These are phyloP conservation scores for Hygrophila difformis DNA, from an alignment of 257 asterid species.

Conservation along the genomic window DNA sequence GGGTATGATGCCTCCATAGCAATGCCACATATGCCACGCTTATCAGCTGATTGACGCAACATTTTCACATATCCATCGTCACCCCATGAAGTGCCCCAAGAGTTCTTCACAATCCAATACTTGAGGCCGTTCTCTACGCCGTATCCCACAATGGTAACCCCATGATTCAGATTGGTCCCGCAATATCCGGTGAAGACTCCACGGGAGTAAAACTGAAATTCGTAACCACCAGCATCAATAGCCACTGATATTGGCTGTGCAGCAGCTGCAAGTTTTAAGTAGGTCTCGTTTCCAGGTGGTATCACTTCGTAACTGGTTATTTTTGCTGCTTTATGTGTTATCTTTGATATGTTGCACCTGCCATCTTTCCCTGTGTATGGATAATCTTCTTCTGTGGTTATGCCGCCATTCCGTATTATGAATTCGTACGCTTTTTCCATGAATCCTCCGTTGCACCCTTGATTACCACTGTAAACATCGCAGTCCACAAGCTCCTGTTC, in stretches of 20 bases:
- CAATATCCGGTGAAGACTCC: slow-evolving; percentile 47
- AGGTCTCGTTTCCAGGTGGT: slow-evolving; percentile 28
- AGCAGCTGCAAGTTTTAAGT: slow-evolving; percentile 41
- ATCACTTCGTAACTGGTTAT: slow-evolving; percentile 35
- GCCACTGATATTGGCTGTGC: slow-evolving; percentile 62
- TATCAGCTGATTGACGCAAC: slow-evolving; percentile 20
- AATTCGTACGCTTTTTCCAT: slow-evolving; percentile 44
- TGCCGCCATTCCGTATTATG: slow-evolving; percentile 38
- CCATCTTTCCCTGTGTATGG: slow-evolving; percentile 36
- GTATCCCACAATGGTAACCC: slow-evolving; percentile 47
- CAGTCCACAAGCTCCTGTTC: slow-evolving; percentile 69
- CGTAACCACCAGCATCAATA: slow-evolving; percentile 35
- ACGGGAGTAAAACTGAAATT: slow-evolving; percentile 40
- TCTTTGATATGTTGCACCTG: slow-evolving; percentile 20
- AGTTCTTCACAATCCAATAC: slow-evolving; percentile 67
- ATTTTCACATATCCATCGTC: slow-evolving; percentile 48
- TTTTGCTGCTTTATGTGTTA: slow-evolving; percentile 22
- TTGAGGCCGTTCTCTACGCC: slow-evolving; percentile 28
- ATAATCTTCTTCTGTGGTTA: slow-evolving; percentile 33
- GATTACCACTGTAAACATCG: slow-evolving; percentile 19
- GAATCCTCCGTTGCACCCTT: slow-evolving; percentile 53
- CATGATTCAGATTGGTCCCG: slow-evolving; percentile 37
- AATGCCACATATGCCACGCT: slow-evolving; percentile 44
- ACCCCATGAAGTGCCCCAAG: slow-evolving; percentile 66
- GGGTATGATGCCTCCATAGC: slow-evolving; percentile 50